Percentiles rank a stretch among this genome's conserved stretches.
Conservation (phyloP, 2,329 filamentous ascomycete species). For the Lachnellula suecica region DNA sequence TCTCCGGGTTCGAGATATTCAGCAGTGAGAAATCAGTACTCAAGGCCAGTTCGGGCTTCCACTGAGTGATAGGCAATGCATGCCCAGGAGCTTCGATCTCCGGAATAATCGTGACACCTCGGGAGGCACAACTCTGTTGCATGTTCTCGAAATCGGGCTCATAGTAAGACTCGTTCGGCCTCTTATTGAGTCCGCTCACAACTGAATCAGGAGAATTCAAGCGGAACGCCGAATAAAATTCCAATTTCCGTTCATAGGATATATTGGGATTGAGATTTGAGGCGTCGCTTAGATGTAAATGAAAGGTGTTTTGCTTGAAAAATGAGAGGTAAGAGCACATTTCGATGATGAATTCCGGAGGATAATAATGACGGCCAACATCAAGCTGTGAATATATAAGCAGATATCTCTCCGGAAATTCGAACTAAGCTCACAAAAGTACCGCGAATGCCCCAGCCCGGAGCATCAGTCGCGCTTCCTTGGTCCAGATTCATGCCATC, state of each 20-base stretch:
- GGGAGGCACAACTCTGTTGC: slow-evolving; percentile 49
- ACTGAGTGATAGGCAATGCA: slow-evolving; percentile 54
- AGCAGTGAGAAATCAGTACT: slow-evolving; percentile 47
- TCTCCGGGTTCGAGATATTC: slow-evolving; percentile 54
- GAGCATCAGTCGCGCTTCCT: slow-evolving; percentile 47
- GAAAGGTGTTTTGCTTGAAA: slow-evolving; percentile 60
- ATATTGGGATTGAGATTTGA: slow-evolving; percentile 48
- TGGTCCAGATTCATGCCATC: slow-evolving; percentile 36
- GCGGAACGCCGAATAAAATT: slow-evolving; percentile 55
- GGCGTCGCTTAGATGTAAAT: slow-evolving; percentile 59
- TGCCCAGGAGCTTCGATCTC: slow-evolving; percentile 62
- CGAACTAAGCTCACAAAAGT: slow-evolving; percentile 36
- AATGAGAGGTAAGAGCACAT: slow-evolving; percentile 60
- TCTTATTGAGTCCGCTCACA: slow-evolving; percentile 48
- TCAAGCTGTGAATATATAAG: slow-evolving; percentile 42
- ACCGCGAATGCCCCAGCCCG: slow-evolving; percentile 50
- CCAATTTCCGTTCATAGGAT: slow-evolving; percentile 42
- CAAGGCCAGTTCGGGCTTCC: slow-evolving; percentile 55
- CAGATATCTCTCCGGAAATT: neutral
- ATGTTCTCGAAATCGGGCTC: slow-evolving; percentile 50
- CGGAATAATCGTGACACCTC: slow-evolving; percentile 57
- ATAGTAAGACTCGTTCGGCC: slow-evolving; percentile 55
- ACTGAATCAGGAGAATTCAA: slow-evolving; percentile 48
- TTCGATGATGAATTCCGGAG: slow-evolving; percentile 52
- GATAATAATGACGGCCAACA: slow-evolving; percentile 55